phyloP scores from a whole-genome alignment of 352 stramenopile species.

The Globisporangium okanoganense region DNA sequence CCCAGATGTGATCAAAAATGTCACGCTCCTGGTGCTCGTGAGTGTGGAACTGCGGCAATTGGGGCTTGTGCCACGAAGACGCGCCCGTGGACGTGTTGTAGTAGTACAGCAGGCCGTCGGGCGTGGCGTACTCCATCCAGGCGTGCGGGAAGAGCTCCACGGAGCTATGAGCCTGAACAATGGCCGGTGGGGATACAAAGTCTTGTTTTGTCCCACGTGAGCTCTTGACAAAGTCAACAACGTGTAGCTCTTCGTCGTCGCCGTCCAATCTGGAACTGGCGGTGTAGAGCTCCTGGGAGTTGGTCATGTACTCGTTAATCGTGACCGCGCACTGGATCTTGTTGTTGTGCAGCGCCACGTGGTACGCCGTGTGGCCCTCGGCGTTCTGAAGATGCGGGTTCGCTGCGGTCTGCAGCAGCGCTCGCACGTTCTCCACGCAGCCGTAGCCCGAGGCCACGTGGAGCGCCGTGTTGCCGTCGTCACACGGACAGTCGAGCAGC shows the following conservation, averaged over 20 bases:
- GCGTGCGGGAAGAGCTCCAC: constrained; percentile 1
- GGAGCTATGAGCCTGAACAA: background rate
- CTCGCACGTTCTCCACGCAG: constrained; percentile 42
- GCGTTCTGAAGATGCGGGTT: constrained; percentile 42
- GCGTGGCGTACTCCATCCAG: constrained; percentile 48
- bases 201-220: background rate
- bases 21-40: background rate
- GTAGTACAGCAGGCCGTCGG: constrained; percentile 58
- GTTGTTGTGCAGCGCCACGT: constrained; percentile 50
- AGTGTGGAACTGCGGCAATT: background rate
- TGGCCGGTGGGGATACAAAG: background rate
- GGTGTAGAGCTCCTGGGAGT: constrained; percentile 23
- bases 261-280: background rate
- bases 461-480: constrained; percentile 56
- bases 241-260: background rate
- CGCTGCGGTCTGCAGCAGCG: constrained; percentile 53
- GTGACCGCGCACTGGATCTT: constrained; percentile 48
- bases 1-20: constrained; percentile 10
- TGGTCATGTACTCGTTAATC: constrained; percentile 56
- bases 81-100: constrained; percentile 54
- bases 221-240: background rate
- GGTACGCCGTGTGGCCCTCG: constrained; percentile 42
- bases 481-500: constrained; percentile 42
- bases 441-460: constrained; percentile 60
- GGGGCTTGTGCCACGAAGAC: constrained; percentile 52